Conservation (phyloP, 306 rosid genomes). For the Abrus precatorius region DNA sequence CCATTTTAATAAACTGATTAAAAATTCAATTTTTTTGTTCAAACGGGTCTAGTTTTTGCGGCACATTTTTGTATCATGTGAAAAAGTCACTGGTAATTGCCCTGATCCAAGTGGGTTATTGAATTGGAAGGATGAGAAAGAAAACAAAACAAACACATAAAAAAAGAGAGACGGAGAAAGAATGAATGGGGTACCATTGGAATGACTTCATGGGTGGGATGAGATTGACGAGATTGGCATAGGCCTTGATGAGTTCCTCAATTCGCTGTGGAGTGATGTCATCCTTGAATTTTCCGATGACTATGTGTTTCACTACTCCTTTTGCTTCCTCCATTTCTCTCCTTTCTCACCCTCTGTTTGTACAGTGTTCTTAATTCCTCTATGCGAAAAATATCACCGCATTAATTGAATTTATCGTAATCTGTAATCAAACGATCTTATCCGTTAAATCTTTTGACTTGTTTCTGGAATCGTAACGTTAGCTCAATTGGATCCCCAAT, state of each 20-base stretch:
- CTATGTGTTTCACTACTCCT: slow-evolving; percentile 76
- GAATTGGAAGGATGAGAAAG: not conserved
- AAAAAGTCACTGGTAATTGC: not conserved
- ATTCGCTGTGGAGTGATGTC: slow-evolving; percentile 56
- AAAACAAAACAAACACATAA: not conserved
- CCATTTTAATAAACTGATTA: not conserved
- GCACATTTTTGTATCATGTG: not conserved
- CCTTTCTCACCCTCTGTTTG: no score
- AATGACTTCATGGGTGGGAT: slow-evolving; percentile 80
- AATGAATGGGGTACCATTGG: slow-evolving; percentile 61
- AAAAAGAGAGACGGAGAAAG: no score
- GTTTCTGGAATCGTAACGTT: no score
- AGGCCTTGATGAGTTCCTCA: slow-evolving; percentile 68
- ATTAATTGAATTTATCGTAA: no score
- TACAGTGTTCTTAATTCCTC: no score
- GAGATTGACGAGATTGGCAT: slow-evolving; percentile 77
- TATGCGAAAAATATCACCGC: no score
- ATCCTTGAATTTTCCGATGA: slow-evolving; percentile 81
- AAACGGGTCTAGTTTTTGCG: not conserved
- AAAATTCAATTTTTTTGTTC: slow-evolving; percentile 6
- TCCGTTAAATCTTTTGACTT: no score
- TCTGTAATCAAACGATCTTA: no score
- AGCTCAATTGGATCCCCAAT: no score
- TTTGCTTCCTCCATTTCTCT: slow-evolving; percentile 73
- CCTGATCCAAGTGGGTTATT: slow-evolving; percentile 6